A percentile compares a stretch with the other conserved stretches of the same genome.
These are phyloP conservation scores for Candida boidinii DNA, from an alignment of 805 yeast genomes.

Conservation along the genomic window DNA sequence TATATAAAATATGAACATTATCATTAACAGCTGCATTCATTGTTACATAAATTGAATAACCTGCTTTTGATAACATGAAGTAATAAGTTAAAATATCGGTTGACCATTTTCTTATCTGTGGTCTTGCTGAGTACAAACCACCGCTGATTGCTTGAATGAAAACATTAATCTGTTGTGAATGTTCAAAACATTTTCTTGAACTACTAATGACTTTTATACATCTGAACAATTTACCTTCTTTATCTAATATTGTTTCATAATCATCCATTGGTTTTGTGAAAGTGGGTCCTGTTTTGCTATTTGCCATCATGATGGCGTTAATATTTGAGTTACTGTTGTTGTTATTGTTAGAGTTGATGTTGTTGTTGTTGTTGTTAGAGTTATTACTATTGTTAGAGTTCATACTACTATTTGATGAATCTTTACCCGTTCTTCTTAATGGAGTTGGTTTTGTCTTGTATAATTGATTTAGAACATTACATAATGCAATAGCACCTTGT, in stretches of 20 bases:
- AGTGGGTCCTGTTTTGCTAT: no score
- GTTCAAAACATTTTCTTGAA: constrained; percentile 59
- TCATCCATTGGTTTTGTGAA: constrained; percentile 24
- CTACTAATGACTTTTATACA: constrained; percentile 78
- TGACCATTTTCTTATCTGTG: constrained; percentile 76
- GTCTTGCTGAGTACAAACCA: constrained; percentile 68
- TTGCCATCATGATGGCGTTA: background rate
- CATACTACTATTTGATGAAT: constrained; percentile 1
- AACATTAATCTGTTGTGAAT: constrained; percentile 44
- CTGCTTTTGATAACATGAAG: constrained; percentile 16
- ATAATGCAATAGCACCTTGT: constrained; percentile 86
- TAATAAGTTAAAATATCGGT: constrained; percentile 70
- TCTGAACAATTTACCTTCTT: constrained; percentile 69
- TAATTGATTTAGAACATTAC: constrained; percentile 48
- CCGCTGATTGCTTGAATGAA: constrained; percentile 67
- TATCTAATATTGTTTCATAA: constrained; percentile 34
- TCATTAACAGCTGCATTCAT: constrained; percentile 22
- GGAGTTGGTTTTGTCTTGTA: constrained; percentile 24
- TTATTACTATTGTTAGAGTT: constrained; percentile 1
- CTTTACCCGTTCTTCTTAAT: no score
- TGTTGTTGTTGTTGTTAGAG: background rate
- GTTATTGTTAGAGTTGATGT: background rate
- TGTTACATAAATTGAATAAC: constrained; percentile 14
- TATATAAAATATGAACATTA: constrained; percentile 24
- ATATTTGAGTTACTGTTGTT: background rate